Base-by-base conservation (phyloP, 495 filamentous ascomycete species). In the Astrothelium macrocarpum region DNA sequence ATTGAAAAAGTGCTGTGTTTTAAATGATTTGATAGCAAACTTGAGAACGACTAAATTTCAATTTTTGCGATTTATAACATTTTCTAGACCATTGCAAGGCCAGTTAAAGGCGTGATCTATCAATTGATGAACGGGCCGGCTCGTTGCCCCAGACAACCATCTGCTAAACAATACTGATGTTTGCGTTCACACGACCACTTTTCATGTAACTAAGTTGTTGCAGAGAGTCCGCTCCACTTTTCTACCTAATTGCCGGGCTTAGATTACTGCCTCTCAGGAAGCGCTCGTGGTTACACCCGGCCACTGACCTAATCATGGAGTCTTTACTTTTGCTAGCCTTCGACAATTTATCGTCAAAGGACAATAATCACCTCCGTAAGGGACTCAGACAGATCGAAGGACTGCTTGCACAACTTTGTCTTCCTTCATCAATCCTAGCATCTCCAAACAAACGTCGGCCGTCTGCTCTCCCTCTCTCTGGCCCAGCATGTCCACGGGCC, bases 351-450 rank as follows among this genome's bases (percentile, higher is more conserved):
- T 95, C 92, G 58, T 96, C 93, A 28, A 95, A 91, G 74, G 91
- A 96, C 72, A 84, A 83, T 49, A 77, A 80, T 72, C 94, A 95
- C 77, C 89, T 97, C 70, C 85, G 89, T 56, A 97, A 97, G 78
- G 94, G 94, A 32, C 79, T 98, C 62, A 90, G 91, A 62, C 93
- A 96, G 76, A 90, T 97, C 59, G 94, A 98, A 76, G 94, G 94
- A 20, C 84, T 98, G 32, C 85, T 98, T 31, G 94, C 94, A 4
- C 92, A 96, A 75, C 94, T 98, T 74, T 97, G 94, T 76, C 84
- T 98, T 4, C 87, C 87, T 11, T 80, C 83, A 59, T 69, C 80
- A 46, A 78, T 78, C 66, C 62, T 61, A 39, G 62, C 71, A 66
- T 67, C 74, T 67, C 65, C 72, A 67, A 69, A 73, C 66, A 64